Evolutionary conservation across 2,329 filamentous ascomycete species (phyloP).

Genomic region (Aspergillus alliaceus): DNA sequence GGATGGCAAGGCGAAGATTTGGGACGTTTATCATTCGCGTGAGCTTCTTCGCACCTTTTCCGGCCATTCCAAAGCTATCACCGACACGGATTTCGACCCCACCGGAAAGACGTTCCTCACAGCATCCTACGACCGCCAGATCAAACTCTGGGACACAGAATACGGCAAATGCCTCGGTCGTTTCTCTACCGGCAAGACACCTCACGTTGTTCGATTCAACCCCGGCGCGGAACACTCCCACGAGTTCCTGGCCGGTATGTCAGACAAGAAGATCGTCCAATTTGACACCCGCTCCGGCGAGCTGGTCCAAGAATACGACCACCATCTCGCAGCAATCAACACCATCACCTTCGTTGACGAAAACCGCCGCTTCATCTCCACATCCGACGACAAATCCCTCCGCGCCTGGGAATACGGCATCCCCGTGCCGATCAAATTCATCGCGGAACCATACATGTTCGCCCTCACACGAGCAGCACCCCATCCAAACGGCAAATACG

Average conservation of each 20-base stretch:
- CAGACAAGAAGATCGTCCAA: constrained; percentile 97
- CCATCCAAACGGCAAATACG: constrained; percentile 90
- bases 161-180: constrained; percentile 84
- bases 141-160: constrained; percentile 98
- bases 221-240: constrained; percentile 72
- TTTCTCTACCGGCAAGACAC: constrained; percentile 91
- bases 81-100: constrained; percentile 83
- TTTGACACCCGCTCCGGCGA: constrained; percentile 84
- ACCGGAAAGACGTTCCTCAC: constrained; percentile 84
- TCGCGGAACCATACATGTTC: constrained; percentile 97
- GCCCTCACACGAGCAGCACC: constrained; percentile 81
- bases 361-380: constrained; percentile 93
- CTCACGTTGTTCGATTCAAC: constrained; percentile 93
- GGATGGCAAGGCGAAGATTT: constrained; percentile 88
- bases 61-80: constrained; percentile 86
- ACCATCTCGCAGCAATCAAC: constrained; percentile 96
- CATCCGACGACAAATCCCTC: constrained; percentile 93
- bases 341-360: constrained; percentile 96
- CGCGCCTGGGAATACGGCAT: constrained; percentile 99
- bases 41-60: constrained; percentile 89
- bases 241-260: constrained; percentile 95
- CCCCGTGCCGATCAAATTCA: constrained; percentile 96
- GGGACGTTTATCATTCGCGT: constrained; percentile 87
- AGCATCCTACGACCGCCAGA: constrained; percentile 88
- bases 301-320: constrained; percentile 95